These are phyloP conservation scores for Cryptococcus deneoformans DNA, from an alignment of 1,284 basidiomycete species.

Conservation along the genomic window DNA sequence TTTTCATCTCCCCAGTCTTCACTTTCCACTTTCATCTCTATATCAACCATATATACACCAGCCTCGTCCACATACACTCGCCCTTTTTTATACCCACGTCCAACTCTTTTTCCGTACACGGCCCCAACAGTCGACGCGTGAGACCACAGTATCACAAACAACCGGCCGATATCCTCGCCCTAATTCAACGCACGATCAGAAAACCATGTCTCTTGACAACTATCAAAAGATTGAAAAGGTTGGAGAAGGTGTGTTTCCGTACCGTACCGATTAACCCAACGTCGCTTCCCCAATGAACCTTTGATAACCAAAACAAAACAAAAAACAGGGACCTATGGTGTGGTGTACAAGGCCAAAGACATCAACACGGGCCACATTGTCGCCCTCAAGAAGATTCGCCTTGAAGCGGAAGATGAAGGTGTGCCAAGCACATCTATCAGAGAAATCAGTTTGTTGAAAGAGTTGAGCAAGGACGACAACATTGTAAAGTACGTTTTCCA, in stretches of 20 bases:
- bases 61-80: background rate
- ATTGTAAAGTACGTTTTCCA: constrained; percentile 63
- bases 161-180: background rate
- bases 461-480: constrained; percentile 86
- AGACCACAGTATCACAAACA: no score
- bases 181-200: no score
- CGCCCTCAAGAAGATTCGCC: constrained; percentile 95
- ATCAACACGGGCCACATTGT: constrained; percentile 73
- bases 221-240: constrained; percentile 77
- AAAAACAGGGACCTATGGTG: constrained; percentile 87
- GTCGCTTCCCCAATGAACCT: no score
- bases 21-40: no score
- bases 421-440: constrained; percentile 96
- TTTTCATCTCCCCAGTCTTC: background rate
- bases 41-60: background rate
- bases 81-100: no score
- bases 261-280: no score
- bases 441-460: constrained; percentile 95
- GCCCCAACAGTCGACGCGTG: background rate
- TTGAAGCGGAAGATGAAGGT: constrained; percentile 92
- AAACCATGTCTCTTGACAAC: constrained; percentile 47
- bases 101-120: background rate
- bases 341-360: constrained; percentile 92
- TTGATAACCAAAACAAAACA: background rate
- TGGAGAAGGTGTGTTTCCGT: constrained; percentile 52